Conservation (phyloP, 2,329 filamentous ascomycete genomes). For the Fusarium verticillioides region DNA sequence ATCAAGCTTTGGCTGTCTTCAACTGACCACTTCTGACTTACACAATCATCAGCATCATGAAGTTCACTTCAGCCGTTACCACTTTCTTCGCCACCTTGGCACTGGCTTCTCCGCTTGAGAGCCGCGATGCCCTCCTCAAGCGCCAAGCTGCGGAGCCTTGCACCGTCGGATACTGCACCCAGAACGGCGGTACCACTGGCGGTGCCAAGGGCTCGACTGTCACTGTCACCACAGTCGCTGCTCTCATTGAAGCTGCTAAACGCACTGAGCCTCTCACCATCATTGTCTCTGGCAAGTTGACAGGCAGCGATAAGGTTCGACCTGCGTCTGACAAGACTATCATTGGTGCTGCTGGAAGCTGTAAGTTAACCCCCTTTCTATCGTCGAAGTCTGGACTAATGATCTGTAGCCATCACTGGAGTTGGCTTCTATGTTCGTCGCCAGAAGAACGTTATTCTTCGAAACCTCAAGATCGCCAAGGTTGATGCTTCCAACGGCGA, state of each 20-base stretch:
- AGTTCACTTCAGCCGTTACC: conserved; percentile 21
- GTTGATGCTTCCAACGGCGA: conserved; percentile 67
- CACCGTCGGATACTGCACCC: conserved; percentile 47
- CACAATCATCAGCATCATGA: conserved; percentile 20
- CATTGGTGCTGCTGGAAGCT: conserved; percentile 51
- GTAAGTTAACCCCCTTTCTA: background rate
- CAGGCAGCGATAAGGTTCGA: conserved; percentile 39
- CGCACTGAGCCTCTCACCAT: conserved; percentile 44
- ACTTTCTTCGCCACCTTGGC: conserved; percentile 31
- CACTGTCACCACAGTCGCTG: conserved; percentile 43
- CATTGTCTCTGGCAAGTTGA: conserved; percentile 45
- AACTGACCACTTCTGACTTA: background rate
- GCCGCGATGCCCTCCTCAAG: conserved; percentile 29
- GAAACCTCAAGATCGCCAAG: conserved; percentile 69
- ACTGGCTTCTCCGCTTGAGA: conserved; percentile 27
- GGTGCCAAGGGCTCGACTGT: conserved; percentile 46
- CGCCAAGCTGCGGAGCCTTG: conserved; percentile 63
- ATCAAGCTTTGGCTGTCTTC: background rate
- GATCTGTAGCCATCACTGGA: conserved; percentile 51
- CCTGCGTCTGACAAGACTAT: conserved; percentile 57
- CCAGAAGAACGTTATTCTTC: conserved; percentile 68
- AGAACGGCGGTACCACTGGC: conserved; percentile 49
- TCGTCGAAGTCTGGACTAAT: background rate
- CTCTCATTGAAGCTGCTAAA: conserved; percentile 44
- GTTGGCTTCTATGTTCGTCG: conserved; percentile 64